Conservation (phyloP, 805 yeast genomes). For the Starmerella roubikii region DNA sequence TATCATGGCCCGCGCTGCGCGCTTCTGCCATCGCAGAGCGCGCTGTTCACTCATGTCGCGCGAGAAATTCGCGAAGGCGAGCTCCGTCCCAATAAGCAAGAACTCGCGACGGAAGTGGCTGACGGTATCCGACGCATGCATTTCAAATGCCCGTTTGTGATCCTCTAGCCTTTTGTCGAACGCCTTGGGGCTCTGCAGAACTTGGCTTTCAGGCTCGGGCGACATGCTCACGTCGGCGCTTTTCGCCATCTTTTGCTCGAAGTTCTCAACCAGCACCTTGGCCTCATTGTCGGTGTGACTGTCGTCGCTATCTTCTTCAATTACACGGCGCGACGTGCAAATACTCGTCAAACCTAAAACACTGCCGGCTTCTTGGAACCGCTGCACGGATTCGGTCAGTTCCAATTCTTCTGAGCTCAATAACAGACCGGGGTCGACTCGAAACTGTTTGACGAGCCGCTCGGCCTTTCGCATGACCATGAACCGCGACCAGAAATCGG, state of each 20-base stretch:
- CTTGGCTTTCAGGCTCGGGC: not conserved
- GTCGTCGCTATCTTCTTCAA: not conserved
- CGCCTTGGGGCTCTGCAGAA: not conserved
- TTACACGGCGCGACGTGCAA: slow-evolving; percentile 21
- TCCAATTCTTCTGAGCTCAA: slow-evolving; percentile 28
- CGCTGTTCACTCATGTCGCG: slow-evolving; percentile 35
- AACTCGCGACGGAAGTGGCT: slow-evolving; percentile 36
- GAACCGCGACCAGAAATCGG: slow-evolving; percentile 28
- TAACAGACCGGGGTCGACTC: slow-evolving; percentile 38
- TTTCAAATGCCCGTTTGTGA: slow-evolving; percentile 3
- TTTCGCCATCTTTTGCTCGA: no score
- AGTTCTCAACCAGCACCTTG: not conserved
- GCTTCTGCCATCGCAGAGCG: slow-evolving; percentile 26
- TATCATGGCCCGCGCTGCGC: slow-evolving; percentile 22
- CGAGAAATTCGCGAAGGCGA: slow-evolving; percentile 44
- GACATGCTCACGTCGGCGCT: not conserved
- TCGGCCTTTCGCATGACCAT: slow-evolving; percentile 25
- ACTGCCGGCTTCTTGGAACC: slow-evolving; percentile 26
- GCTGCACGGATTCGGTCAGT: slow-evolving; percentile 21
- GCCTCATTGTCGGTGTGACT: not conserved
- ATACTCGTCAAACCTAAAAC: slow-evolving; percentile 28
- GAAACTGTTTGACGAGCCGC: slow-evolving; percentile 26
- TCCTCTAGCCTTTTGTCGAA: not conserved
- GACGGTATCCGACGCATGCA: slow-evolving; percentile 6
- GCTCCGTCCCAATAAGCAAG: slow-evolving; percentile 42